These are phyloP conservation scores for Notholithocarpus densiflorus DNA, from an alignment of 306 rosid species.

Conservation along the genomic window DNA sequence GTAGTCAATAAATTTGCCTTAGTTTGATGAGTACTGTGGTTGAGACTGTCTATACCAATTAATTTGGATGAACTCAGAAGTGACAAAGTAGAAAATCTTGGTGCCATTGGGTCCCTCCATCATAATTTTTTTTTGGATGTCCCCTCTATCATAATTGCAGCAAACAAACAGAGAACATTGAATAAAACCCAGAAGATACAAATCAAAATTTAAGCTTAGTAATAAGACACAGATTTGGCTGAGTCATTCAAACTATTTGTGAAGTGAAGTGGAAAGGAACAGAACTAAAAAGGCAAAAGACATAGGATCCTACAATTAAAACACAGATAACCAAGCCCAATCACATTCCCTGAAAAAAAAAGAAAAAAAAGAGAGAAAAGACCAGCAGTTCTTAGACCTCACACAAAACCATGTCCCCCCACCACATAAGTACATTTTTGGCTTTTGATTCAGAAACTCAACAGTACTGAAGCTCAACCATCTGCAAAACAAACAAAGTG, in stretches of 20 bases:
- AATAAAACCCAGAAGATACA: conserved; percentile 5
- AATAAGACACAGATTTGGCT: conserved; percentile 11
- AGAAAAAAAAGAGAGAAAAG: conserved; percentile 12
- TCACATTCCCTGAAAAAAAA: conserved; percentile 3
- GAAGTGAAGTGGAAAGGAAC: conserved; percentile 20
- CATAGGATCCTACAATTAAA: conserved; percentile 57
- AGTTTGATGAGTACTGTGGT: not conserved
- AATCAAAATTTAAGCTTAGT: conserved; percentile 15
- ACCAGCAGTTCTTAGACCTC: conserved; percentile 11
- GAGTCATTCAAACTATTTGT: conserved; percentile 23
- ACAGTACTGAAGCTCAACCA: conserved; percentile 42
- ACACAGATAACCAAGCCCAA: conserved; percentile 32
- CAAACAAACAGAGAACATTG: conserved; percentile 1
- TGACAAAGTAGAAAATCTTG: conserved; percentile 34
- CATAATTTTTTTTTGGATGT: no score
- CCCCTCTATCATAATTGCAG: conserved; percentile 5
- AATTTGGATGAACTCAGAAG: conserved; percentile 10
- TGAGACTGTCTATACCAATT: conserved; percentile 6
- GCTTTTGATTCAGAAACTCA: conserved; percentile 39
- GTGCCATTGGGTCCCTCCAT: conserved; percentile 37
- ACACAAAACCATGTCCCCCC: conserved; percentile 33
- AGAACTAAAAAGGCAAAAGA: conserved; percentile 14
- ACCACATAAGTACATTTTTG: conserved; percentile 43
- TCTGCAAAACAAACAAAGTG: conserved; percentile 45
- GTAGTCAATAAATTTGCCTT: conserved; percentile 10